Base-by-base conservation (phyloP, 2,329 filamentous ascomycete genomes). In the Aschersonia sp. region DNA sequence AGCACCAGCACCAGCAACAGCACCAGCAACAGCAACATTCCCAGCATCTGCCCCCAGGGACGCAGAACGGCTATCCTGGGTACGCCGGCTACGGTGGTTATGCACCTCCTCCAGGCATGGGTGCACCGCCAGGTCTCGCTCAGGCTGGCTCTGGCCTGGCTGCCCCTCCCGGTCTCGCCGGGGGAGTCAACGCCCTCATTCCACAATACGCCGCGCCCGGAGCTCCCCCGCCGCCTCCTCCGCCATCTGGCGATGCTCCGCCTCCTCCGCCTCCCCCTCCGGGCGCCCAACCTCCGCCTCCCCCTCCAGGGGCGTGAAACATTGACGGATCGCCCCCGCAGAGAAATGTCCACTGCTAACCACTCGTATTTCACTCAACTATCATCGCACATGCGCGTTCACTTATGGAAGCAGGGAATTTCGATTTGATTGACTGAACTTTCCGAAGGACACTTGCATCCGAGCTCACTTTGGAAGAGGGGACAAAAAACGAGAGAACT, bases 211-310 rank as follows among this genome's bases (percentile, higher is more conserved):
- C 75, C 40, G 67, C 67, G 52, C 69, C 71, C 44, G 66, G 76
- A 44, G 79, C 79, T 32, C 68, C 73, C 48, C 76, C 76, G 42
- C 79, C 80, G 42, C 79, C 80, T 30, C 77, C 79, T 1, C 76
- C 78, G n/a, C 75, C 77, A 30, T 74, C 76, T 51, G 61, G 63
- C 41, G 63, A 65, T 42, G 61, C 71, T 30, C 68, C 49, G 11
- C 49, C 72, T 48, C 72, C 74, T 45, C 79, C 80, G 49, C 79
- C 80, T 39, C 80, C 83, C 22, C 80, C 79, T 53, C 79, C 79
- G 48, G 73, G 73, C 47, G 70, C 71, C 53, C 79, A 78, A 52
- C 74, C 79, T 53, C 79, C 79, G 12, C 80, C 83, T 30, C 79
- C 79, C 47, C 78, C 79, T 52, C 69, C 70, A 49, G 70, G 70